A percentile compares a stretch with the other conserved stretches of the same genome.
phyloP scores from a whole-genome alignment of 805 yeast genomes.

The Starmerella ratchasimensis region DNA sequence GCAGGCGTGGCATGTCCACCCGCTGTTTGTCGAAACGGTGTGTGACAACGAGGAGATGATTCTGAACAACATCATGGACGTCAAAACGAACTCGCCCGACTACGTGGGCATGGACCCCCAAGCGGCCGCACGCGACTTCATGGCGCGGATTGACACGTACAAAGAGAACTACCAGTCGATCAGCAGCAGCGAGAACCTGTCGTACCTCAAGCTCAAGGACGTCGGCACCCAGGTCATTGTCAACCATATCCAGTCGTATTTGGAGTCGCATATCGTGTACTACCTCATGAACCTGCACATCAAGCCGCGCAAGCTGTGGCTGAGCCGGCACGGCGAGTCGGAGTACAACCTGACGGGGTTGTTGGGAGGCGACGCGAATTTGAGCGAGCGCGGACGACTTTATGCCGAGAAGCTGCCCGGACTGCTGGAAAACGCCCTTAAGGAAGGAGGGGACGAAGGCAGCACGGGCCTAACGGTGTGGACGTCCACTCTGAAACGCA shows the following conservation, averaged over 20 bases:
- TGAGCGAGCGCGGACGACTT: constrained; percentile 69
- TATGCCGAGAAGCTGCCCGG: constrained; percentile 74
- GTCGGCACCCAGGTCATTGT: constrained; percentile 79
- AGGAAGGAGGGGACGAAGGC: constrained; percentile 29
- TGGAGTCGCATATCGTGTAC: constrained; percentile 85
- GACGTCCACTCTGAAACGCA: constrained; percentile 85
- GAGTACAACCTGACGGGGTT: constrained; percentile 84
- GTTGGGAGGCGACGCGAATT: constrained; percentile 86
- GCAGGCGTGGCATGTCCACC: constrained; percentile 45
- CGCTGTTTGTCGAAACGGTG: constrained; percentile 84
- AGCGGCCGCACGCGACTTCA: constrained; percentile 56
- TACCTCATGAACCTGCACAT: constrained; percentile 92
- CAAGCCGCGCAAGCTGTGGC: constrained; percentile 83
- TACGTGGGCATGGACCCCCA: constrained; percentile 56
- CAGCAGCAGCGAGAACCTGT: constrained; percentile 36
- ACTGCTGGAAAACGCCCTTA: constrained; percentile 48
- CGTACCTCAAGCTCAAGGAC: constrained; percentile 79
- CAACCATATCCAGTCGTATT: constrained; percentile 73
- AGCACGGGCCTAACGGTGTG: constrained; percentile 56
- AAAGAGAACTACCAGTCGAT: constrained; percentile 66
- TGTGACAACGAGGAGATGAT: constrained; percentile 74
- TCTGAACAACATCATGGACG: constrained; percentile 68
- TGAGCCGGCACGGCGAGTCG: constrained; percentile 92
- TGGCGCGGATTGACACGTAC: constrained; percentile 59
- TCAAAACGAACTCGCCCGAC: constrained; percentile 77